Percentiles rank a stretch among this genome's conserved stretches.
Conservation (phyloP, 2,329 filamentous ascomycete genomes). For the Sordariomycetes sp. region DNA sequence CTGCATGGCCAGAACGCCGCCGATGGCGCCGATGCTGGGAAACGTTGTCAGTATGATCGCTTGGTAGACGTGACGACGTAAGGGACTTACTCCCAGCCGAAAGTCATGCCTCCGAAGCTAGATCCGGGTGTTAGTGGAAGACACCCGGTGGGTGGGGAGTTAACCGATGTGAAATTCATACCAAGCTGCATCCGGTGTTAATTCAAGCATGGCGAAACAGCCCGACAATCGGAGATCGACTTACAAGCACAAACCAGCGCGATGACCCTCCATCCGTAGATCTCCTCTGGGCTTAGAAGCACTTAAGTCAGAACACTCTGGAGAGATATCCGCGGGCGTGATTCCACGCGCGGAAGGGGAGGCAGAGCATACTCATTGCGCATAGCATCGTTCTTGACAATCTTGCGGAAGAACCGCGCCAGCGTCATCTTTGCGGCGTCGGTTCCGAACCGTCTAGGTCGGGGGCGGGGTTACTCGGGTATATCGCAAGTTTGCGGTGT, state of each 20-base stretch:
- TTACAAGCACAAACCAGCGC: constrained; percentile 43
- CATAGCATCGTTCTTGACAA: constrained; percentile 61
- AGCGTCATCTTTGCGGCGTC: constrained; percentile 20
- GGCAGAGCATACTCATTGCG: constrained; percentile 30
- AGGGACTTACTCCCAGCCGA: constrained; percentile 23
- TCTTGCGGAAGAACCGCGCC: constrained; percentile 31
- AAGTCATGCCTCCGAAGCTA: constrained; percentile 52
- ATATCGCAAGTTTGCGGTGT: background rate
- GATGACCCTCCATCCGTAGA: constrained; percentile 59
- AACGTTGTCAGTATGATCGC: constrained; percentile 4
- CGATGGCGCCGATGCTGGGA: constrained; percentile 49
- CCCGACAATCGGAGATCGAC: constrained; percentile 6
- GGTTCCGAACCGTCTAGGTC: background rate
- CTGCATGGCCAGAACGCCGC: constrained; percentile 49
- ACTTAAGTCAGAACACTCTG: background rate
- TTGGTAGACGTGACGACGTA: background rate
- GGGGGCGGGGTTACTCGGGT: background rate
- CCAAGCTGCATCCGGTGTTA: background rate
- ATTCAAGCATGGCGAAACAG: background rate
- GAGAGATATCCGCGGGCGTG: background rate
- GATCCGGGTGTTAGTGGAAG: constrained; percentile 11
- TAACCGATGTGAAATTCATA: background rate
- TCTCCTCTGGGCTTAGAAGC: constrained; percentile 34
- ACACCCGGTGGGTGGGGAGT: background rate
- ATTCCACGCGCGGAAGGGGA: background rate